Conservation (phyloP, 108 stramenopile species). For the Aureococcus anophagefferens region DNA sequence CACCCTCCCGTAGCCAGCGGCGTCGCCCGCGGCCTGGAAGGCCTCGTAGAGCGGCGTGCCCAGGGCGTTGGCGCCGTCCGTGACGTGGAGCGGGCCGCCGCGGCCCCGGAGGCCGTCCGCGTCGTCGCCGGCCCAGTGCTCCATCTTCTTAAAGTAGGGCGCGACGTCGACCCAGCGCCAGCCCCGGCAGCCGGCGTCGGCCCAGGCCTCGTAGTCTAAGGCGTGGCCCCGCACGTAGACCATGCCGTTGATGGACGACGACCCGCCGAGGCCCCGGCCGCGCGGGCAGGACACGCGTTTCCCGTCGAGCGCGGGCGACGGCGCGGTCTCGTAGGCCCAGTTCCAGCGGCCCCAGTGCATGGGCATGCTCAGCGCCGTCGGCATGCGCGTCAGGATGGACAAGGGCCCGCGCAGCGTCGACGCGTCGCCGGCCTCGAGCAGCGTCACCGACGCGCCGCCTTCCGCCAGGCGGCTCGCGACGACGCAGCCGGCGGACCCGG, state of each 20-base stretch:
- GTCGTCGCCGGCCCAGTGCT: constrained; percentile 5
- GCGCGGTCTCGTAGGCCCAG: not conserved
- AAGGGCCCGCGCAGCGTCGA: no score
- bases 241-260: constrained; percentile 36
- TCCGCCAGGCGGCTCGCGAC: no score
- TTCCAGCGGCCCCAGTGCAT: no score
- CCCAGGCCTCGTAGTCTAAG: constrained; percentile 40
- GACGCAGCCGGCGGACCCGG: no score
- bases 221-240: constrained; percentile 40
- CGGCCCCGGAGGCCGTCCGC: constrained; percentile 3
- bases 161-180: constrained; percentile 33
- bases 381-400: no score
- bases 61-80: constrained; percentile 14
- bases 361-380: no score
- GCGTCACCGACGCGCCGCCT: no score
- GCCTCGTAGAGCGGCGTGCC: constrained; percentile 24
- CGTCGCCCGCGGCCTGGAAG: constrained; percentile 27
- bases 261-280: constrained; percentile 43
- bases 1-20: constrained; percentile 29
- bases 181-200: constrained; percentile 12
- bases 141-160: constrained; percentile 32
- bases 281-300: constrained; percentile 30
- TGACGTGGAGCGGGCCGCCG: constrained; percentile 33
- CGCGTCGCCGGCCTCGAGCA: no score
- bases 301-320: constrained; percentile 9